These are phyloP conservation scores for Ramaria sp. DNA, from an alignment of 768 basidiomycete genomes.

Conservation along the genomic window DNA sequence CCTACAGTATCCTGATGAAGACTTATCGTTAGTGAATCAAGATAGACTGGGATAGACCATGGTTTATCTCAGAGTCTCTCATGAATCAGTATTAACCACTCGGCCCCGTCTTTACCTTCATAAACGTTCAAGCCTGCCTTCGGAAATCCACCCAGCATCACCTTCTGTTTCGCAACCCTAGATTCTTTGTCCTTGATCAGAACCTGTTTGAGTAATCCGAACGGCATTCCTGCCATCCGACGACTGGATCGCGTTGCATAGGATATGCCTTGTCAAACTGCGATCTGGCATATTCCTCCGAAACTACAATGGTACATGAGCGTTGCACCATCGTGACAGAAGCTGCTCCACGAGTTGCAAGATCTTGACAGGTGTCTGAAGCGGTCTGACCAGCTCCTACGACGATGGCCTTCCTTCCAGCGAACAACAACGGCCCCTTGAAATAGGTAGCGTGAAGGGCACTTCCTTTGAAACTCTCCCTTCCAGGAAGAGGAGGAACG, in stretches of 20 bases:
- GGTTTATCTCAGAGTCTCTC: slow-evolving; percentile 24
- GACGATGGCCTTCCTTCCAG: slow-evolving; percentile 2
- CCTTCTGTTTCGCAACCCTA: slow-evolving; percentile 18
- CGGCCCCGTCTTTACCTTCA: slow-evolving; percentile 24
- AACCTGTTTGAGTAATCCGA: neutral
- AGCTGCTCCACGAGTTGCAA: neutral
- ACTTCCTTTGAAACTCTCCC: slow-evolving; percentile 21
- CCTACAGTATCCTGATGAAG: neutral
- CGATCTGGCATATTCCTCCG: neutral
- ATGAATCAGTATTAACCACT: slow-evolving; percentile 18
- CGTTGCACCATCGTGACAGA: no score
- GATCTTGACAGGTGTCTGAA: slow-evolving; percentile 4
- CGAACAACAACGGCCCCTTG: slow-evolving; percentile 15
- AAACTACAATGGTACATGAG: neutral
- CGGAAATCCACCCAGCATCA: slow-evolving; percentile 24
- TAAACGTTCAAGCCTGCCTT: slow-evolving; percentile 27
- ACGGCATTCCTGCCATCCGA: neutral
- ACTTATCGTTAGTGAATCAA: neutral
- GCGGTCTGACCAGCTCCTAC: slow-evolving; percentile 6
- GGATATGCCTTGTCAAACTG: neutral
- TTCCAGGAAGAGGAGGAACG: slow-evolving; percentile 20
- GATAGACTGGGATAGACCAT: neutral
- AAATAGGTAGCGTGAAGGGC: slow-evolving; percentile 25
- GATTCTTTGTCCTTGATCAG: slow-evolving; percentile 9
- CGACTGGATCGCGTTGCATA: neutral